These are phyloP conservation scores for Didymella pomorum DNA, from an alignment of 2,329 filamentous ascomycete species.

Conservation along the genomic window DNA sequence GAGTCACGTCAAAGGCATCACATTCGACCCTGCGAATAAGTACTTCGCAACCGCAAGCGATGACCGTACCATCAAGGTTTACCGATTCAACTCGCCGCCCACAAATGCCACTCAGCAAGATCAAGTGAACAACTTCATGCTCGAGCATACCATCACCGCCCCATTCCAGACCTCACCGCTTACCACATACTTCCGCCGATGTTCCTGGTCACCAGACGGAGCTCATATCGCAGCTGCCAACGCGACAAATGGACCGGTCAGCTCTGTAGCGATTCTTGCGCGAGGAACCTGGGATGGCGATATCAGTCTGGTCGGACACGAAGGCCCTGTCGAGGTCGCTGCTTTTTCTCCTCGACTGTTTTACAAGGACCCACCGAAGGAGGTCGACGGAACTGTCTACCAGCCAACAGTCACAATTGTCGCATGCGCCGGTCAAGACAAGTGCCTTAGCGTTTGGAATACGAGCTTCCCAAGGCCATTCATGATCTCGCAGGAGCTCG, in stretches of 20 bases:
- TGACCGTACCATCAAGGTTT: conserved; percentile 95
- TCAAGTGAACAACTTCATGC: conserved; percentile 93
- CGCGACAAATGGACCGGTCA: conserved; percentile 95
- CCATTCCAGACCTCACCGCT: conserved; percentile 92
- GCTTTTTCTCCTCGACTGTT: conserved; percentile 95
- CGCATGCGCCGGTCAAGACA: conserved; percentile 95
- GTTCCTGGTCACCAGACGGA: conserved; percentile 97
- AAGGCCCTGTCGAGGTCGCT: conserved; percentile 96
- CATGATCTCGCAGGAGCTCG: conserved; percentile 87
- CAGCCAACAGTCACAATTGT: conserved; percentile 82
- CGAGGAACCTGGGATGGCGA: conserved; percentile 93
- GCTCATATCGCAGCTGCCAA: conserved; percentile 97
- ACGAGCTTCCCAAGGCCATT: conserved; percentile 93
- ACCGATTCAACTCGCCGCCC: conserved; percentile 85
- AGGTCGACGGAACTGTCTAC: conserved; percentile 57
- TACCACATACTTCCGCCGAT: conserved; percentile 95
- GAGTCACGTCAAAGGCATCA: conserved; percentile 98
- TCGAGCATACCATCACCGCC: conserved; percentile 87
- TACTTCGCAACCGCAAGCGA: conserved; percentile 99
- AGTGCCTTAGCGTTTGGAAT: conserved; percentile 96
- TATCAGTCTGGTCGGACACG: conserved; percentile 96
- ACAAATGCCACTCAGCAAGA: conserved; percentile 94
- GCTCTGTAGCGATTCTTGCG: conserved; percentile 94
- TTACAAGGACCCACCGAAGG: conserved; percentile 69
- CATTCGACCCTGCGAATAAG: conserved; percentile 98